phyloP scores from a whole-genome alignment of 495 filamentous ascomycete species.

The Xylaria grammica region DNA sequence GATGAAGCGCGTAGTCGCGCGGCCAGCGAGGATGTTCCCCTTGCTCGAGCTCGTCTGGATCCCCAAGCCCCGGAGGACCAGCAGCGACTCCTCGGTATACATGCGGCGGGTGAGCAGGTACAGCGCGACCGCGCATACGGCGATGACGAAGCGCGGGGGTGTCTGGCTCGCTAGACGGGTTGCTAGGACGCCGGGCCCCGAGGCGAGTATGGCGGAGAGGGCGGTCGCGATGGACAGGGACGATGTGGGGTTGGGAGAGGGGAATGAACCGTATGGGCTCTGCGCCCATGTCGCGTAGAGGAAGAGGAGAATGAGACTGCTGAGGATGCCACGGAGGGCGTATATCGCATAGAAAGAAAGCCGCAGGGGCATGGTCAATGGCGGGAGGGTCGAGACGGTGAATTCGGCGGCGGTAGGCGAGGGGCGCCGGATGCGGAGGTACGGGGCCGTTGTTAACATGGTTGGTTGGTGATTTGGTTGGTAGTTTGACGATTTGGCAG shows the following conservation, averaged over 20 bases:
- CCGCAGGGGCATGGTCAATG: conserved; percentile 61
- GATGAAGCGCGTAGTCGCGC: conserved; percentile 81
- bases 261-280: conserved; percentile 27
- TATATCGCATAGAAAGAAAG: conserved; percentile 56
- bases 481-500: no score
- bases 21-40: conserved; percentile 57
- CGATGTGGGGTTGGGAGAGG: conserved; percentile 3
- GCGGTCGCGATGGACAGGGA: conserved; percentile 14
- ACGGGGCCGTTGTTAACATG: conserved; percentile 58
- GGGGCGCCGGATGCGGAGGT: conserved; percentile 71
- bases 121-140: conserved; percentile 26
- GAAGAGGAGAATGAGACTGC: conserved; percentile 40
- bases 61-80: conserved; percentile 87
- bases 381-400: conserved; percentile 76
- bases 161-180: conserved; percentile 48
- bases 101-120: conserved; percentile 47
- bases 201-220: conserved; percentile 21
- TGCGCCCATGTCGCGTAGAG: conserved; percentile 40
- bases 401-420: conserved; percentile 87
- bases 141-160: conserved; percentile 31
- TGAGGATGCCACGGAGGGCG: conserved; percentile 49
- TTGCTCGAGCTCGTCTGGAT: conserved; percentile 83
- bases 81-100: conserved; percentile 77
- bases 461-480: conserved; percentile 18
- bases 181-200: conserved; percentile 44